A percentile compares a stretch with the other conserved stretches of the same genome.
Evolutionary conservation across 1,284 basidiomycete species (phyloP).

Genomic region (Spongispora temasekensis): DNA sequence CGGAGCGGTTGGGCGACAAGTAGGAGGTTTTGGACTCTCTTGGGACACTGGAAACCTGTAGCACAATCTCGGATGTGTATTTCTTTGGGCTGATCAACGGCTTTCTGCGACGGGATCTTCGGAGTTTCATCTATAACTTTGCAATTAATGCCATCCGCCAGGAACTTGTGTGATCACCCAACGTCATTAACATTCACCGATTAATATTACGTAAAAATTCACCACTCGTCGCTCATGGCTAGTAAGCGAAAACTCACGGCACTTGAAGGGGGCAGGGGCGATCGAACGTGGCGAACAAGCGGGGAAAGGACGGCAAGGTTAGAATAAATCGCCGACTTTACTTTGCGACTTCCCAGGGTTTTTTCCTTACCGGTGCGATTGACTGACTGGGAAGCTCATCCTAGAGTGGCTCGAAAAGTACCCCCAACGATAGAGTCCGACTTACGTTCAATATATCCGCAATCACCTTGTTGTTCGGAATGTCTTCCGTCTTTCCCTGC

Average conservation of each 20-base stretch:
- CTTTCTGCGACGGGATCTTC: constrained; percentile 15
- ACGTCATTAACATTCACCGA: constrained; percentile 13
- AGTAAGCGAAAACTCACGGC: too few species aligned
- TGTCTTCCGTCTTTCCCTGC: constrained; percentile 65
- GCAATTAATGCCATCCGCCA: constrained; percentile 18
- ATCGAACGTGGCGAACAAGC: too few species aligned
- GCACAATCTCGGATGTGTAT: constrained; percentile 25
- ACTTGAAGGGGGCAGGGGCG: too few species aligned
- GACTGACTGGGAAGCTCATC: constrained; percentile 56
- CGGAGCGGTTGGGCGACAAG: constrained; percentile 30
- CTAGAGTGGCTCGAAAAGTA: constrained; percentile 33
- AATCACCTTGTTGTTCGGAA: constrained; percentile 75
- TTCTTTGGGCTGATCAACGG: constrained; percentile 16
- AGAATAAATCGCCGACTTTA: too few species aligned
- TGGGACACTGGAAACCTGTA: constrained; percentile 23
- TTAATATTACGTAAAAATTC: too few species aligned
- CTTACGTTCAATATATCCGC: constrained; percentile 63
- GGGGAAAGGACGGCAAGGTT: too few species aligned
- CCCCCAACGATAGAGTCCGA: constrained; percentile 9
- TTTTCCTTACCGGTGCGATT: constrained; percentile 47
- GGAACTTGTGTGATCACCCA: constrained; percentile 1
- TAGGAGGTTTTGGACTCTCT: constrained; percentile 17
- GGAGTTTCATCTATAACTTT: constrained; percentile 20
- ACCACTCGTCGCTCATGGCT: too few species aligned
- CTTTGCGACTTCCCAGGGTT: constrained; percentile 57